These are phyloP conservation scores for Paspalum notatum DNA, from an alignment of 176 grass and related monocot species.

Conservation along the genomic window DNA sequence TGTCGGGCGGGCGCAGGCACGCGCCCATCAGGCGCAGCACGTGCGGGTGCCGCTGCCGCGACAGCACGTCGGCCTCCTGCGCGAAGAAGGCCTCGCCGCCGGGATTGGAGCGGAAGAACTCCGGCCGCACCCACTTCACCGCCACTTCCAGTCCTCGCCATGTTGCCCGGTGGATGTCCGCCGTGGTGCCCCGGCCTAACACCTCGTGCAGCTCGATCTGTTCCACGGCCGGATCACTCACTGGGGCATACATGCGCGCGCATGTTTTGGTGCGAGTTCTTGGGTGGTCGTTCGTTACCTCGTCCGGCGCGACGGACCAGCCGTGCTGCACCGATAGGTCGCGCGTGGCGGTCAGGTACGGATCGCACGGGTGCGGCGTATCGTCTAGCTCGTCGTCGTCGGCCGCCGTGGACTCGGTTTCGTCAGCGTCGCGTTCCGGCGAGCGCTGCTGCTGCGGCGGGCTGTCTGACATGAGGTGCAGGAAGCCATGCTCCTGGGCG, in stretches of 20 bases:
- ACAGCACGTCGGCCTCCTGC: slow-evolving; percentile 57
- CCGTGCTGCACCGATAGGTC: slow-evolving; percentile 51
- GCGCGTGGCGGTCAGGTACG: slow-evolving; percentile 34
- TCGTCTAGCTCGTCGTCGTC: background rate
- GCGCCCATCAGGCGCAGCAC: slow-evolving; percentile 56
- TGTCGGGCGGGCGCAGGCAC: slow-evolving; percentile 50
- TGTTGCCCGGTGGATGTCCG: slow-evolving; percentile 52
- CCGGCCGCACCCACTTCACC: slow-evolving; percentile 62
- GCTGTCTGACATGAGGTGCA: slow-evolving; percentile 52
- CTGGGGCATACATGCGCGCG: background rate
- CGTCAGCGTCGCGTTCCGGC: background rate
- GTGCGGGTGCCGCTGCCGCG: slow-evolving; percentile 64
- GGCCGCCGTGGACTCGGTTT: background rate
- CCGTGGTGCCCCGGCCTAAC: slow-evolving; percentile 60
- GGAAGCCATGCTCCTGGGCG: slow-evolving; percentile 60
- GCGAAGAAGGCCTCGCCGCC: slow-evolving; percentile 54
- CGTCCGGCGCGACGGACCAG: slow-evolving; percentile 56
- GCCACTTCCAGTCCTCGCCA: slow-evolving; percentile 65
- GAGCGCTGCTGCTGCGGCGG: background rate
- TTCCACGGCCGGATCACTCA: background rate
- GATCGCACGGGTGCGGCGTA: slow-evolving; percentile 22
- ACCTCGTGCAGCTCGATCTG: slow-evolving; percentile 67
- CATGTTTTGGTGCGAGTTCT: background rate
- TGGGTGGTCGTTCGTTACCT: slow-evolving; percentile 25
- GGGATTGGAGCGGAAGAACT: slow-evolving; percentile 34